A percentile compares a stretch with the other conserved stretches of the same genome.
phyloP scores from a whole-genome alignment of 768 basidiomycete genomes.

The Cubamyces sp. region DNA sequence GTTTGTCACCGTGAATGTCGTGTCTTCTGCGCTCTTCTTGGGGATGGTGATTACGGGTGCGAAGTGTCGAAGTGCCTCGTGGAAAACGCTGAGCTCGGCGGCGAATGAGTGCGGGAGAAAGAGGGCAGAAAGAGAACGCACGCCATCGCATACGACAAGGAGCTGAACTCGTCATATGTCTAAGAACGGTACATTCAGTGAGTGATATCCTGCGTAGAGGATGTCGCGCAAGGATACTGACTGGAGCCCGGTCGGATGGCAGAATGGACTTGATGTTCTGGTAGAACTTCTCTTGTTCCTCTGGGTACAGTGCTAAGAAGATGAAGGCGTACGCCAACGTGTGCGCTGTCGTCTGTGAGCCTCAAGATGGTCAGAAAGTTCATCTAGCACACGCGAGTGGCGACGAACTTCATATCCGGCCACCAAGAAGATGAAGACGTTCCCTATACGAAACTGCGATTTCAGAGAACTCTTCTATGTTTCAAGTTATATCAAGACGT shows the following conservation, averaged over 20 bases:
- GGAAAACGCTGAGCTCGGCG: slow-evolving; percentile 30
- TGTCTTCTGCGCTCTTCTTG: slow-evolving; percentile 28
- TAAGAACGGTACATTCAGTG: neutral
- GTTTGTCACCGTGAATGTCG: slow-evolving; percentile 26
- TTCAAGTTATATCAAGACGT: neutral
- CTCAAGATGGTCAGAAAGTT: neutral
- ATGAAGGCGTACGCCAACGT: slow-evolving; percentile 39
- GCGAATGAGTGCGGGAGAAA: neutral
- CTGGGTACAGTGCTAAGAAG: slow-evolving; percentile 45
- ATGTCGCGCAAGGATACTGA: slow-evolving; percentile 9
- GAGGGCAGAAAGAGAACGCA: slow-evolving; percentile 13
- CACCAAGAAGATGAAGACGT: slow-evolving; percentile 50
- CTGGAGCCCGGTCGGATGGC: slow-evolving; percentile 32
- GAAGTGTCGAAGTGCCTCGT: slow-evolving; percentile 39
- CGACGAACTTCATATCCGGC: slow-evolving; percentile 51
- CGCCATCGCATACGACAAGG: slow-evolving; percentile 34
- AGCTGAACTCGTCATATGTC: slow-evolving; percentile 37
- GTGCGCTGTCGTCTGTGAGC: slow-evolving; percentile 38
- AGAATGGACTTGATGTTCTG: slow-evolving; percentile 36
- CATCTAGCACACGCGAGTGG: neutral
- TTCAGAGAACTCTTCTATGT: too few species aligned
- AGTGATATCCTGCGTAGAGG: neutral
- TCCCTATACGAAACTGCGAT: slow-evolving; percentile 27
- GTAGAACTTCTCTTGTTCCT: slow-evolving; percentile 44
- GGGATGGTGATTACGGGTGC: slow-evolving; percentile 32